Evolutionary conservation across 1,284 basidiomycete genomes (phyloP).

Genomic region (Volvariella surrecta): DNA sequence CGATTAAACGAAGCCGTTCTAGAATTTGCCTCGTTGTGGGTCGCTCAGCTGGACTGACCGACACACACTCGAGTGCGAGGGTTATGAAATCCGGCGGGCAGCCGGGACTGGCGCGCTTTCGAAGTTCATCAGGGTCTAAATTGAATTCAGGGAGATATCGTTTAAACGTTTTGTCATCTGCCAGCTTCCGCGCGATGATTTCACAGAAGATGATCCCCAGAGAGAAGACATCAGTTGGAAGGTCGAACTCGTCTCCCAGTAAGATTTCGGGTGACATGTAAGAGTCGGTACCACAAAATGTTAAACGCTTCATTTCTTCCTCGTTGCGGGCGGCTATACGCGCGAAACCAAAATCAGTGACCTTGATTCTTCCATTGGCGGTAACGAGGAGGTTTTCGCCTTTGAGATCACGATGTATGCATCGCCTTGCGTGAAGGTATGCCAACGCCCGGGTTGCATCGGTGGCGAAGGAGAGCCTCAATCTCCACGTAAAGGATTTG

Average conservation of each 20-base stretch:
- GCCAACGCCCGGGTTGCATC: conserved; percentile 93
- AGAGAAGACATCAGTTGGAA: conserved; percentile 92
- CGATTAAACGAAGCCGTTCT: conserved; percentile 66
- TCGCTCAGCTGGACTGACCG: conserved; percentile 57
- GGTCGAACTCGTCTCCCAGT: conserved; percentile 83
- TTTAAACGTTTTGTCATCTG: conserved; percentile 77
- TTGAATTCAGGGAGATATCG: conserved; percentile 72
- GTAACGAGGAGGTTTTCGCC: conserved; percentile 97
- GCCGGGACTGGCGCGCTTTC: conserved; percentile 57
- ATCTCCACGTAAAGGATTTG: conserved; percentile 81
- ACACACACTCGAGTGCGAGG: conserved; percentile 75
- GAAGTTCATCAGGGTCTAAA: conserved; percentile 73
- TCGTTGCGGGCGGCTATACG: conserved; percentile 88
- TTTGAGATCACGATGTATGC: conserved; percentile 86
- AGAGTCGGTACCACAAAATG: conserved; percentile 94
- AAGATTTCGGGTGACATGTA: conserved; percentile 95
- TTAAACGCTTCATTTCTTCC: conserved; percentile 86
- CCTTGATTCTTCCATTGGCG: conserved; percentile 87
- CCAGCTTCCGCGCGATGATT: conserved; percentile 78
- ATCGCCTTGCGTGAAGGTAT: conserved; percentile 91
- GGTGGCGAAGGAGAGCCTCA: conserved; percentile 89
- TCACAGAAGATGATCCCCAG: conserved; percentile 95
- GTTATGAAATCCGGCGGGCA: conserved; percentile 77
- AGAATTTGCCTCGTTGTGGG: conserved; percentile 79
- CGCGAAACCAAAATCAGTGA: conserved; percentile 95